Evolutionary conservation across 2,329 filamentous ascomycete species (phyloP).

Genomic region (Nemania sp.): DNA sequence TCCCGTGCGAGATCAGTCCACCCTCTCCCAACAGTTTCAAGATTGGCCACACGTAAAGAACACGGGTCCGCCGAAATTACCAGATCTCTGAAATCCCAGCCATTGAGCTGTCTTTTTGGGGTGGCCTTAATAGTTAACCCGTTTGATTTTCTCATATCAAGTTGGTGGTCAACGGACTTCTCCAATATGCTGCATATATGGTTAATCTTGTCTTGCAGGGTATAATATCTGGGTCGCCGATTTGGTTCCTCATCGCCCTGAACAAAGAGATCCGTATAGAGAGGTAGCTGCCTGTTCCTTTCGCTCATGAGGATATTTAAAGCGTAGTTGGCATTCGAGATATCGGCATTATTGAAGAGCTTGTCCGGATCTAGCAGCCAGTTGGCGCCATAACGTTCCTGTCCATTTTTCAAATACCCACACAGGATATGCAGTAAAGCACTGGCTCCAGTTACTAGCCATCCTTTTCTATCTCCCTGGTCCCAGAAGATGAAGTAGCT

Average conservation of each 20-base stretch:
- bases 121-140: constrained; percentile 17
- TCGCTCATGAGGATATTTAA: constrained; percentile 21
- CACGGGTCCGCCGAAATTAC: constrained; percentile 32
- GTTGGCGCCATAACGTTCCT: constrained; percentile 26
- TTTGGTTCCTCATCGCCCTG: too few relatives aligned
- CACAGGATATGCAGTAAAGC: constrained; percentile 45
- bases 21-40: constrained; percentile 4
- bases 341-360: constrained; percentile 31
- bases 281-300: constrained; percentile 16
- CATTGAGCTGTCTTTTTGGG: constrained; percentile 37
- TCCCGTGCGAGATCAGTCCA: constrained; percentile 36
- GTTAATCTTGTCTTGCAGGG: constrained; percentile 36
- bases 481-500: constrained; percentile 44
- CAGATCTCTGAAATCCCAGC: constrained; percentile 39
- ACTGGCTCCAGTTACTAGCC: constrained; percentile 44
- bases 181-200: constrained; percentile 37
- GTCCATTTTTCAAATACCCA: constrained; percentile 34
- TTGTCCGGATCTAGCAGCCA: constrained; percentile 21
- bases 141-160: constrained; percentile 36
- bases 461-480: constrained; percentile 41
- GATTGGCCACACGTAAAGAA: constrained; percentile 30
- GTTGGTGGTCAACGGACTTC: constrained; percentile 38
- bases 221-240: constrained; percentile 21
- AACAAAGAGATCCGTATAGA: constrained; percentile 28
- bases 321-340: constrained; percentile 21